phyloP scores from a whole-genome alignment of 257 asterid genomes.

The Ilex asprella region DNA sequence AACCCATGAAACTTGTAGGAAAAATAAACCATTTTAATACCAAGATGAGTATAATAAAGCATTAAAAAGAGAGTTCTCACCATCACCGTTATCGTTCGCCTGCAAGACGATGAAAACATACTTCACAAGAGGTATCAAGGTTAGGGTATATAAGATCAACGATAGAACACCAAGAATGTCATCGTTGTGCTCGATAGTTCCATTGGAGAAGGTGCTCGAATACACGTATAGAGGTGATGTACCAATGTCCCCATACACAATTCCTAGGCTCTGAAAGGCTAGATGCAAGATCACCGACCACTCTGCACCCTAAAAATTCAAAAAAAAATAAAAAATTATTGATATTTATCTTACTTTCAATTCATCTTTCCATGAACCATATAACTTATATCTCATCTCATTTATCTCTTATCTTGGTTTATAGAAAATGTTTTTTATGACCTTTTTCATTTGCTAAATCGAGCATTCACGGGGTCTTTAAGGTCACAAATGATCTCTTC shows the following conservation, averaged over 20 bases:
- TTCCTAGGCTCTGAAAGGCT: slow-evolving; percentile 58
- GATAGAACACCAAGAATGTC: slow-evolving; percentile 49
- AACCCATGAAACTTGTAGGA: no score
- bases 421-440: no score
- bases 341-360: background rate
- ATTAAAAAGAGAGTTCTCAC: slow-evolving; percentile 14
- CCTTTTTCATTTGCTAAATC: no score
- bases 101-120: slow-evolving; percentile 43
- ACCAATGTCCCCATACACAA: slow-evolving; percentile 60
- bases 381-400: no score
- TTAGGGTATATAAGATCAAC: slow-evolving; percentile 45
- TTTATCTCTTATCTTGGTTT: no score
- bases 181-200: slow-evolving; percentile 32
- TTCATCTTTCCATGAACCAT: no score
- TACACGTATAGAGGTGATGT: slow-evolving; percentile 58
- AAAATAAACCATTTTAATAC: background rate
- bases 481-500: no score
- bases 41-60: no score
- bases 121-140: slow-evolving; percentile 43
- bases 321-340: no score
- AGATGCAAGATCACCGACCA: slow-evolving; percentile 37
- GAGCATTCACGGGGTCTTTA: no score
- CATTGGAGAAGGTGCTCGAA: slow-evolving; percentile 28
- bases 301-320: slow-evolving; percentile 5
- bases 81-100: slow-evolving; percentile 62